phyloP scores from a whole-genome alignment of 345 rosid species.

The Boechera stricta region DNA sequence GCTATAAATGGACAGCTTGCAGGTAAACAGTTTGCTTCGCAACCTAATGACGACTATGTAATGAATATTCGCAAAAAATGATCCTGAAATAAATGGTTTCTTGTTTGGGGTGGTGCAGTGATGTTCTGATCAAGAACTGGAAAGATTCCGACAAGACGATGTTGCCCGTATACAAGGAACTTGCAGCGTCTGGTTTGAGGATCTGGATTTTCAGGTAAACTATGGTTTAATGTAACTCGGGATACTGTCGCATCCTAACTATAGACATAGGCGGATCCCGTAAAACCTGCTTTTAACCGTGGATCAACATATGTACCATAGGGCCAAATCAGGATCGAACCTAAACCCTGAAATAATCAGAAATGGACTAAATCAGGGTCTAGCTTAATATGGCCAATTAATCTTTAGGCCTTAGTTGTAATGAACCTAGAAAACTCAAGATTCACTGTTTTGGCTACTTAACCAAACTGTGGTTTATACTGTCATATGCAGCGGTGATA shows the following conservation, averaged over 20 bases:
- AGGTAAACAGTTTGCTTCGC: constrained; percentile 50
- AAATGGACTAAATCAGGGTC: not conserved
- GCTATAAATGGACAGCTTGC: constrained; percentile 93
- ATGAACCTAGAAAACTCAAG: not conserved
- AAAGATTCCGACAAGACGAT: constrained; percentile 74
- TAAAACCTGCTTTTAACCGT: not conserved
- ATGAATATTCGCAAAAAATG: not conserved
- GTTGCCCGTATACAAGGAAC: constrained; percentile 75
- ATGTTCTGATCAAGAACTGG: constrained; percentile 69
- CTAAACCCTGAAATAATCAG: too few species aligned
- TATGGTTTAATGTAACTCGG: constrained; percentile 1
- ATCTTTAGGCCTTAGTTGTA: not conserved
- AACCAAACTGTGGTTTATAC: not conserved
- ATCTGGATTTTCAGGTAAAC: constrained; percentile 94
- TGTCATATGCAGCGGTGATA: constrained; percentile 72
- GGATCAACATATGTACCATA: not conserved
- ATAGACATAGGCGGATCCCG: not conserved
- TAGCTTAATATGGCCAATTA: not conserved
- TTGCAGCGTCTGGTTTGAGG: constrained; percentile 72
- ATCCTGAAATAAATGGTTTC: not conserved
- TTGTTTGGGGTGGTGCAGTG: constrained; percentile 52
- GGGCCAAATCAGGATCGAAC: too few species aligned
- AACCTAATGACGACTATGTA: not conserved
- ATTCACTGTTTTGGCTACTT: not conserved
- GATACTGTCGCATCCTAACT: not conserved